These are phyloP conservation scores for Rhodotorula mucilaginosa DNA, from an alignment of 1,284 basidiomycete species.

Conservation along the genomic window DNA sequence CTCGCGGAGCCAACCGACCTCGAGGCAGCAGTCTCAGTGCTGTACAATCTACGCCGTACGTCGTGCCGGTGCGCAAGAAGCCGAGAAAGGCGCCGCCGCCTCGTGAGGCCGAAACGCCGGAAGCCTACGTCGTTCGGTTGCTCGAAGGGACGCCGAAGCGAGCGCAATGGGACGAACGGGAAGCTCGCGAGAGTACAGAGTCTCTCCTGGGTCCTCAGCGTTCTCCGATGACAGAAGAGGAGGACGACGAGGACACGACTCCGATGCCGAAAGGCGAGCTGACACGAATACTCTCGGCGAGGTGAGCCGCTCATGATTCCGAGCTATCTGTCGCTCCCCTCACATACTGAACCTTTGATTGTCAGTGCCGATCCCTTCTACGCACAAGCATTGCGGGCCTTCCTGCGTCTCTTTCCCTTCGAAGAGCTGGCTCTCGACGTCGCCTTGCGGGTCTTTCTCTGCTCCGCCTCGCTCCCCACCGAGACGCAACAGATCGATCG, in stretches of 20 bases:
- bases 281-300: slow-evolving; percentile 72
- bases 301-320: slow-evolving; percentile 54
- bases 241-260: neutral
- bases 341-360: neutral
- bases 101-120: slow-evolving; percentile 62
- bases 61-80: slow-evolving; percentile 1
- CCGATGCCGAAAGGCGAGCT: slow-evolving; percentile 71
- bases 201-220: slow-evolving; percentile 56
- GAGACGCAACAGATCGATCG: slow-evolving; percentile 99
- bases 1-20: neutral
- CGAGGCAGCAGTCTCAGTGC: slow-evolving; percentile 19
- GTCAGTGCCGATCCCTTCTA: slow-evolving; percentile 71
- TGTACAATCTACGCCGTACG: neutral
- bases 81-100: slow-evolving; percentile 15
- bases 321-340: no score
- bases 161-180: neutral
- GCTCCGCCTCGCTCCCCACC: slow-evolving; percentile 84
- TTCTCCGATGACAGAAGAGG: slow-evolving; percentile 60
- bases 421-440: slow-evolving; percentile 78
- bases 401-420: slow-evolving; percentile 79
- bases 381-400: slow-evolving; percentile 65
- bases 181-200: neutral
- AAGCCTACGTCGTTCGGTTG: slow-evolving; percentile 65
- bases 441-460: slow-evolving; percentile 82
- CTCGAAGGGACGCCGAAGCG: slow-evolving; percentile 47